Evolutionary conservation across 2,329 filamentous ascomycete genomes (phyloP).

Genomic region (Ceratocystis variospora): DNA sequence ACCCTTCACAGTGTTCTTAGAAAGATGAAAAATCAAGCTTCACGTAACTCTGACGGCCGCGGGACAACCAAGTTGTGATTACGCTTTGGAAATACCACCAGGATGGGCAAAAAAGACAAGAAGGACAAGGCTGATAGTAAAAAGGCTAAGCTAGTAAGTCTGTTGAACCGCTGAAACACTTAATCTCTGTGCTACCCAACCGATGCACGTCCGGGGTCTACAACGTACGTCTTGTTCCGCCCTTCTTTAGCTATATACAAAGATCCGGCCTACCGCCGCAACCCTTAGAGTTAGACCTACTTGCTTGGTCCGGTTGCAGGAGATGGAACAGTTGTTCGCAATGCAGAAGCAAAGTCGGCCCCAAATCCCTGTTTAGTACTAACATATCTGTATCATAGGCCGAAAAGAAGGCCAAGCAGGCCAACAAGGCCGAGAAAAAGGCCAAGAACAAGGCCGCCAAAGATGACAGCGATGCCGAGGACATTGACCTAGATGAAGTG

Average conservation of each 20-base stretch:
- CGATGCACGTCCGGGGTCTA: not conserved
- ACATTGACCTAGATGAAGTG: constrained; percentile 84
- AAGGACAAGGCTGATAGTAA: constrained; percentile 31
- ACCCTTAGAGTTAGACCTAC: not conserved
- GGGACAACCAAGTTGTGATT: not conserved
- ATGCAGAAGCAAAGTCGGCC: not conserved
- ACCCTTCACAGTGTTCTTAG: too few species aligned
- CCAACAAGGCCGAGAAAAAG: constrained; percentile 83
- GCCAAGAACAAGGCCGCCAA: constrained; percentile 56
- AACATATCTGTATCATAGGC: constrained; percentile 27
- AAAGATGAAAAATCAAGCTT: too few species aligned
- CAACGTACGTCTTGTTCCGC: too few species aligned
- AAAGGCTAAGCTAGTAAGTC: constrained; percentile 36
- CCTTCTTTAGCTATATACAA: not conserved
- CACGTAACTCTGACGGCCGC: too few species aligned
- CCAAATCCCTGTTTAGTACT: not conserved
- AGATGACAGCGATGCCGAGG: constrained; percentile 78
- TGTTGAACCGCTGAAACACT: not conserved
- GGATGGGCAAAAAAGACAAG: constrained; percentile 40
- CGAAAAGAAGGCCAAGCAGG: constrained; percentile 63
- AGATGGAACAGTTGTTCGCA: not conserved
- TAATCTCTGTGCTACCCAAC: not conserved
- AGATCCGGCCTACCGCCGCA: not conserved
- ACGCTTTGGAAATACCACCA: not conserved
- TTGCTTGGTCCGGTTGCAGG: not conserved